Evolutionary conservation across 352 stramenopile species (phyloP).

Genomic region (Phytophthora citrophthora): DNA sequence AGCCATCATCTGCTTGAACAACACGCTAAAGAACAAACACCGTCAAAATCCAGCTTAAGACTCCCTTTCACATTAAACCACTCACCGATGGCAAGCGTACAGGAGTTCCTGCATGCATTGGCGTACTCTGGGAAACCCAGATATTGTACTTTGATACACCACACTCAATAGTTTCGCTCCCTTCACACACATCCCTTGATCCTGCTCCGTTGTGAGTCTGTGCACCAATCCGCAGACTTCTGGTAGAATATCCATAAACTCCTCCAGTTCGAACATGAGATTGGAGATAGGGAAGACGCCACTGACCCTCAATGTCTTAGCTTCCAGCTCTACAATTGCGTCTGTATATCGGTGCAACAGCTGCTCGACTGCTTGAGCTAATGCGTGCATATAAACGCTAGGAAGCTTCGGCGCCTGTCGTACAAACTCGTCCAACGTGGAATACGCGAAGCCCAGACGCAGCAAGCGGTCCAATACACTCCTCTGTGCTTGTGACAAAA

Average conservation of each 20-base stretch:
- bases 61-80: not conserved
- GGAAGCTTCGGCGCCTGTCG: conserved; percentile 19
- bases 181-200: conserved; percentile 21
- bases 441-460: conserved; percentile 56
- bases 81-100: conserved; percentile 59
- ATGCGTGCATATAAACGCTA: conserved; percentile 64
- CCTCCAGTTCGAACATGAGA: conserved; percentile 73
- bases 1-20: conserved; percentile 84
- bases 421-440: conserved; percentile 60
- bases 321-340: conserved; percentile 58
- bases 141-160: conserved; percentile 49
- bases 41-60: conserved; percentile 5
- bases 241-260: conserved; percentile 64
- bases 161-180: conserved; percentile 51
- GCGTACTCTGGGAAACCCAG: conserved; percentile 65
- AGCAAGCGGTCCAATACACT: conserved; percentile 64
- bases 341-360: conserved; percentile 62
- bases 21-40: conserved; percentile 39
- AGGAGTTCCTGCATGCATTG: conserved; percentile 63
- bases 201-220: conserved; percentile 28
- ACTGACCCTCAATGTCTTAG: conserved; percentile 49
- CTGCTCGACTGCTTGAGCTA: conserved; percentile 62
- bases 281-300: conserved; percentile 66
- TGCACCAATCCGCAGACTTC: conserved; percentile 62
- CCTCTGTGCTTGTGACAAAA: conserved; percentile 59